These are phyloP conservation scores for Linnemannia exigua DNA, from an alignment of 192 early-diverging fungal species.

Conservation along the genomic window DNA sequence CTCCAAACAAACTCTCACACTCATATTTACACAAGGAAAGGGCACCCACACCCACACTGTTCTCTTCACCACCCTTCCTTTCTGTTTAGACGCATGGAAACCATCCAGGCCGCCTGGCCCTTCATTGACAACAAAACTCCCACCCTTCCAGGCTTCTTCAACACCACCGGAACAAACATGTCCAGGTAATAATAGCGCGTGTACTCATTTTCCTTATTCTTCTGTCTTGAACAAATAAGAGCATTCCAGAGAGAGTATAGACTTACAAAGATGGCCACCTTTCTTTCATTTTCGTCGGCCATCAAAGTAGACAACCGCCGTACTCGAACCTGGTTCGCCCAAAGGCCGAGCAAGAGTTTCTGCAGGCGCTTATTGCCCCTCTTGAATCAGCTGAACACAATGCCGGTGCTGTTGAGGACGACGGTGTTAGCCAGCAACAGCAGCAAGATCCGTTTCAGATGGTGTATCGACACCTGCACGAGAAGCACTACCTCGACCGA, in stretches of 20 bases:
- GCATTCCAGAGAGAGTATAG: neutral
- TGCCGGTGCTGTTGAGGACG: too few relatives aligned
- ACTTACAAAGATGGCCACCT: neutral
- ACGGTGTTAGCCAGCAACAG: too few relatives aligned
- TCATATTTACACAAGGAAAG: neutral
- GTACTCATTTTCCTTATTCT: neutral
- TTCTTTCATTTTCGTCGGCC: neutral
- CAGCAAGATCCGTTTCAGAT: constrained; percentile 6
- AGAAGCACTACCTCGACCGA: constrained; percentile 38
- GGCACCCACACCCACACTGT: neutral
- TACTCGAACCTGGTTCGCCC: neutral
- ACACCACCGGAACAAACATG: neutral
- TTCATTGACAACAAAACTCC: neutral
- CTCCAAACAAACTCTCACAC: neutral
- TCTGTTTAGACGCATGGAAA: neutral
- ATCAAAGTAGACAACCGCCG: neutral
- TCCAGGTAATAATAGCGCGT: neutral
- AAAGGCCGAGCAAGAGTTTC: neutral
- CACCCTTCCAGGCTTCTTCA: neutral
- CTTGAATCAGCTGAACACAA: neutral
- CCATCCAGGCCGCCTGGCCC: neutral
- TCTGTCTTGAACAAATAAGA: neutral
- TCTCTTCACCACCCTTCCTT: too few relatives aligned
- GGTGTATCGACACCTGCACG: constrained; percentile 16
- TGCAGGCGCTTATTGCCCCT: neutral